Evolutionary conservation across 2,329 filamentous ascomycete species (phyloP).

Genomic region (Orbilia brochopaga): DNA sequence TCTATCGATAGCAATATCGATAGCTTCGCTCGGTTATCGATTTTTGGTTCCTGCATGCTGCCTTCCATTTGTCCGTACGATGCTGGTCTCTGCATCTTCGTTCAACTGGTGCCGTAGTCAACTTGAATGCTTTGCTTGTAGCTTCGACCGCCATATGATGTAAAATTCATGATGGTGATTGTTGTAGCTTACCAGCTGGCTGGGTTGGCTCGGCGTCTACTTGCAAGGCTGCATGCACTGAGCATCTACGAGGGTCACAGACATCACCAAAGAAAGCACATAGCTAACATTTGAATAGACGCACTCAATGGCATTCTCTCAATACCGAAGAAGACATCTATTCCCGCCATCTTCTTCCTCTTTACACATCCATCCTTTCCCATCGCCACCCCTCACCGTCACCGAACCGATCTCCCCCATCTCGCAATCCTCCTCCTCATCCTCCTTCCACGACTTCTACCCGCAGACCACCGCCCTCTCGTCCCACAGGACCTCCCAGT

Average conservation of each 20-base stretch:
- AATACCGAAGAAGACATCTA: constrained; percentile 45
- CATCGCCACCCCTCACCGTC: constrained; percentile 41
- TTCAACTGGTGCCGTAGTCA: not conserved
- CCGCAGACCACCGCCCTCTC: not conserved
- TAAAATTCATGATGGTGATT: not conserved
- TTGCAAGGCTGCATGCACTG: not conserved
- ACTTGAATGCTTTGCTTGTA: not conserved
- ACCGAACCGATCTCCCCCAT: constrained; percentile 44
- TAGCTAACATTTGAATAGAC: constrained; percentile 13
- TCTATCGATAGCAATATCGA: not conserved
- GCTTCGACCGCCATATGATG: not conserved
- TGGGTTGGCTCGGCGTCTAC: not conserved
- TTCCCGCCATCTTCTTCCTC: constrained; percentile 39
- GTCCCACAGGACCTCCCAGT: constrained; percentile 16
- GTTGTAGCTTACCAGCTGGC: not conserved
- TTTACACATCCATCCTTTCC: constrained; percentile 37
- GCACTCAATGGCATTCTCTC: constrained; percentile 48
- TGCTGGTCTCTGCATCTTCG: not conserved
- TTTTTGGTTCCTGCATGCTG: not conserved
- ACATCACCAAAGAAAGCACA: not conserved
- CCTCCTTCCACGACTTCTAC: constrained; percentile 27
- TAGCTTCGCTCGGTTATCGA: not conserved
- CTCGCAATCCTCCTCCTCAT: constrained; percentile 26
- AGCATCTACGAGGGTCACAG: not conserved
- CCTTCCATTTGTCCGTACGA: not conserved